Evolutionary conservation across 2,329 filamentous ascomycete species (phyloP).

Genomic region (Pseudopyricularia cyperi): DNA sequence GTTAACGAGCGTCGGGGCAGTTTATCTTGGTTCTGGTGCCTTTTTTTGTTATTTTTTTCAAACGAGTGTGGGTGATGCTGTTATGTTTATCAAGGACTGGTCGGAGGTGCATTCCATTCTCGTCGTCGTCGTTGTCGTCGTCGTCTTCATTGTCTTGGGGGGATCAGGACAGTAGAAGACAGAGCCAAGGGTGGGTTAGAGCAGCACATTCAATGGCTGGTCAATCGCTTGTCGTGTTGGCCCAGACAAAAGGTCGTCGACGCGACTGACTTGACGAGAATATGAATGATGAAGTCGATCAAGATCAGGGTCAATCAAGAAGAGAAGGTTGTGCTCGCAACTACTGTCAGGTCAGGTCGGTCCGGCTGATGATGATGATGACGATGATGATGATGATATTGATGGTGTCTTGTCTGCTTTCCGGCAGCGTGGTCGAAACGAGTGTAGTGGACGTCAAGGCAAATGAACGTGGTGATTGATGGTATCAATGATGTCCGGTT

Average conservation of each 20-base stretch:
- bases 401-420: too few species aligned
- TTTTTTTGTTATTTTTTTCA: not conserved
- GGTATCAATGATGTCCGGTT: not conserved
- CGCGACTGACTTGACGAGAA: not conserved
- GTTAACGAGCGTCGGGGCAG: not conserved
- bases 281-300: too few species aligned
- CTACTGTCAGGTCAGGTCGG: not conserved
- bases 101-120: conserved; percentile 11
- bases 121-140: conserved; percentile 2
- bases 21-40: not conserved
- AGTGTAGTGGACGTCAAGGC: not conserved
- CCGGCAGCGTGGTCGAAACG: not conserved
- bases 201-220: not conserved
- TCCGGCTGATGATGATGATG: not conserved
- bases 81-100: conserved; percentile 6
- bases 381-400: too few species aligned
- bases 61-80: conserved; percentile 1
- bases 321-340: not conserved
- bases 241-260: too few species aligned
- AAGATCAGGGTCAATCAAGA: not conserved
- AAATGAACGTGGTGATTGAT: not conserved
- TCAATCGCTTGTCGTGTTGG: not conserved
- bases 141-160: too few species aligned
- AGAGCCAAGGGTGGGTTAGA: too few species aligned
- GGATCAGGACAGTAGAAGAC: not conserved